These are phyloP conservation scores for Carex pumila DNA, from an alignment of 176 grass and related monocot species.

Conservation along the genomic window DNA sequence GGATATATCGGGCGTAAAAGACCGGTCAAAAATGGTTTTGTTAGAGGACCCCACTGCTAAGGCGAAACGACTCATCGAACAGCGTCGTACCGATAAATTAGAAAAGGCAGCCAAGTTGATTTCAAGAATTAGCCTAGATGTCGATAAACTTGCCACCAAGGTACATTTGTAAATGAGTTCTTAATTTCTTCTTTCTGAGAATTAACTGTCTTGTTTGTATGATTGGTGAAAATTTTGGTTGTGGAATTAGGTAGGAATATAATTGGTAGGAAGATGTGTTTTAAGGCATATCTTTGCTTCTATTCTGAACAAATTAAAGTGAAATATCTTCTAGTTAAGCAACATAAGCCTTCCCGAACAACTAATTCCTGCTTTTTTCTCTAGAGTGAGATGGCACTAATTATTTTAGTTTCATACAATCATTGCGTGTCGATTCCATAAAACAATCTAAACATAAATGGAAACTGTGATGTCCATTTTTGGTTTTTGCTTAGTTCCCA, in stretches of 20 bases:
- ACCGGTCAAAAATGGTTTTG: slow-evolving; percentile 70
- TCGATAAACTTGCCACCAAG: slow-evolving; percentile 80
- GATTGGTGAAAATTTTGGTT: neutral
- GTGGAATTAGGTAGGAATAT: slow-evolving; percentile 13
- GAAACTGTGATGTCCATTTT: neutral
- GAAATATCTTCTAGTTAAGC: neutral
- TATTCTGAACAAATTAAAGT: neutral
- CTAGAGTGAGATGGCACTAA: neutral
- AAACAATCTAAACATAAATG: neutral
- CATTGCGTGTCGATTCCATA: neutral
- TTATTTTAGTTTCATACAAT: neutral
- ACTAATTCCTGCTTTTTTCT: neutral
- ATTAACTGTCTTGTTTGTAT: neutral
- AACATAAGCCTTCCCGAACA: neutral
- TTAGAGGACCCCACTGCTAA: slow-evolving; percentile 69
- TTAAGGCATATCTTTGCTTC: neutral
- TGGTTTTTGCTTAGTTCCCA: neutral
- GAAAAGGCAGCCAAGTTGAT: slow-evolving; percentile 58
- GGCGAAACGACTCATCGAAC: slow-evolving; percentile 69
- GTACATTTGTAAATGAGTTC: slow-evolving; percentile 13
- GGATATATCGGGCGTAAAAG: slow-evolving; percentile 78
- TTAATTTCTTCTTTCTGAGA: neutral
- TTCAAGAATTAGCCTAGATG: slow-evolving; percentile 56
- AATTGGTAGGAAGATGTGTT: slow-evolving; percentile 1
- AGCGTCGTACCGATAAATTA: slow-evolving; percentile 58